Evolutionary conservation across 2,329 filamentous ascomycete genomes (phyloP).

Genomic region (Trichoderma atroviride): DNA sequence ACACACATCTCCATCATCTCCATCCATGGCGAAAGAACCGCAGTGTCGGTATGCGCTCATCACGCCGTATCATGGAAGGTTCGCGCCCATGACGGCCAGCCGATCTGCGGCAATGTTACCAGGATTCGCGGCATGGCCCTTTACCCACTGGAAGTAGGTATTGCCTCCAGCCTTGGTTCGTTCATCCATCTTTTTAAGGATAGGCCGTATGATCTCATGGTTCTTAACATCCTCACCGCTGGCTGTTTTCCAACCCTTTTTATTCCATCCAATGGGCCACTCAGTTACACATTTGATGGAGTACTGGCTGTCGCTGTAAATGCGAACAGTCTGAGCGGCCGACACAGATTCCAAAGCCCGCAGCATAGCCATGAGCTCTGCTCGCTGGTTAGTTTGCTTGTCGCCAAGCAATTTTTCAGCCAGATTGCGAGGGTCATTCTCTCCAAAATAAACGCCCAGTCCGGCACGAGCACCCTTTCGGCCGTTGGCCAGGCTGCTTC

Average conservation of each 20-base stretch:
- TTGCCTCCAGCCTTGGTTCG: conserved; percentile 60
- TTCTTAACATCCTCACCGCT: conserved; percentile 77
- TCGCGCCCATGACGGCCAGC: conserved; percentile 63
- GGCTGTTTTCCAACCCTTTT: conserved; percentile 75
- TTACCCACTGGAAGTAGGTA: conserved; percentile 84
- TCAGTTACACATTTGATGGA: conserved; percentile 84
- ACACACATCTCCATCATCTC: not conserved
- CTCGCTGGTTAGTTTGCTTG: conserved; percentile 90
- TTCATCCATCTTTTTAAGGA: conserved; percentile 71
- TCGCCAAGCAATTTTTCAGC: conserved; percentile 75
- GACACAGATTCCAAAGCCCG: conserved; percentile 79
- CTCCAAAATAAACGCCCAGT: conserved; percentile 66
- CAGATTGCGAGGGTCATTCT: conserved; percentile 61
- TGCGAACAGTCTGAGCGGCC: conserved; percentile 67
- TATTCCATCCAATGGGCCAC: conserved; percentile 80
- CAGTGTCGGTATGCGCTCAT: not conserved
- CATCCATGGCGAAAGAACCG: not conserved
- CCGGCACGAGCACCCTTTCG: conserved; percentile 58
- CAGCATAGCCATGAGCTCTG: conserved; percentile 87
- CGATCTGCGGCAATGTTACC: conserved; percentile 83
- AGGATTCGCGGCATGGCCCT: conserved; percentile 72
- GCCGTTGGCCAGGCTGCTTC: conserved; percentile 63
- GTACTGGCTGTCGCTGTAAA: conserved; percentile 89
- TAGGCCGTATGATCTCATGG: conserved; percentile 75
- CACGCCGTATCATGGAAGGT: conserved; percentile 30